Evolutionary conservation across 2,329 filamentous ascomycete species (phyloP), one percentile per base, ranked within the genome.

Genomic region (Trichophyton verrucosum): DNA sequence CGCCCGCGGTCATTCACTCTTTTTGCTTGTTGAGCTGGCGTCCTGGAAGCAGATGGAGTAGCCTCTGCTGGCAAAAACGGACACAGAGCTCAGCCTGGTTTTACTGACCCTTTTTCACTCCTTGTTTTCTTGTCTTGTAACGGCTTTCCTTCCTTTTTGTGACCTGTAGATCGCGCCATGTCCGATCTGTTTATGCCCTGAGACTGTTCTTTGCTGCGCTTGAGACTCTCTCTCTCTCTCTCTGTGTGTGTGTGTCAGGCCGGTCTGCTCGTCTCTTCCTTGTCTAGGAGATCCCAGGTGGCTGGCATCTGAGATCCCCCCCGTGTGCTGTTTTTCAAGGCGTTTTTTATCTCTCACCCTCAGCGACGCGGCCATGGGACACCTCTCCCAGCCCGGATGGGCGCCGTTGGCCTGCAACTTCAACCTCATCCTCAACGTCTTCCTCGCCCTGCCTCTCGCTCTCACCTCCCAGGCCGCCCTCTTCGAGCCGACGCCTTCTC

Each of bases 401-500:
- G 13, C 30, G 17, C n/a, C 30, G 38, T 8, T 38, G 22, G 30
- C 30, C 55, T 24, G 38, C 3, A 30, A 38, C 55, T 40, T 13
- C 33, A 13, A 13, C 33, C 40, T n/a, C 55, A 5, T 57, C 55
- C 20, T 57, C 55, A 57, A 17, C 30, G 7, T 60, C 47, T 36
- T 60, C 44, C 30, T 53, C 2, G 36, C 30, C 2, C 58, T 53
- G 1, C 49, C 65, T 36, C 64, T 60, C n/a, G 59, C 66, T 36
- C 64, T 60, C 20, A 60, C 65, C 20, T 59, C 66, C 60, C 65
- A 67, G 64, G 73, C 70, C 38, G 64, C 75, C 55, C 69, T 71
- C 56, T 74, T 75, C 65, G 68, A 70, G 24, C 65, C 72, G 8
- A 69, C 75, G 38, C 66, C 71, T 6, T 64, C 68, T 38, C 74